Evolutionary conservation across 2,329 filamentous ascomycete genomes (phyloP), one percentile per base, ranked within the genome.

Genomic region (Dactylonectria estremocensis): DNA sequence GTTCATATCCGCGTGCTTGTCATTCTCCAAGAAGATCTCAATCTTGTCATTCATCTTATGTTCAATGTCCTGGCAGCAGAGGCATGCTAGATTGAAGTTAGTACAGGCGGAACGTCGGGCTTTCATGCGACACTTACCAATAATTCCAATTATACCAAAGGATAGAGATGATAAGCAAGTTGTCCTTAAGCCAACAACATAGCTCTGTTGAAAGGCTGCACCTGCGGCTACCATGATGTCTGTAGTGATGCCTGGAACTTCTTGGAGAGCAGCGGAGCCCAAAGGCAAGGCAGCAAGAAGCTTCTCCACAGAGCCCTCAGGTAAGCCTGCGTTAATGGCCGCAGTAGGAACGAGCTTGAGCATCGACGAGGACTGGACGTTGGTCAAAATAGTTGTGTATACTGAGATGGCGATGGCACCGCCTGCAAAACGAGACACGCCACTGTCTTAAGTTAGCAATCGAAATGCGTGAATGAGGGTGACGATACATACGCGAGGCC

Each of bases 371-470:
- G 68, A 69, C 20, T 80, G 74, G 2, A 75, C 77, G 58, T 83
- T 84, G 58, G 77, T 81, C 37, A 82, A 74, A 58, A 85, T 81
- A 5, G 83, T 82, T 13, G 78, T 78, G 70, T 84, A 85, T 28
- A 83, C 77, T 1, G 80, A 77, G 28, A 77, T 80, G 60, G 82
- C 82, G 56, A 85, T 78, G 10, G 81, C 77, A 24, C 83, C 83
- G 50, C 81, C 82, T 4, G 82, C 81, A 67, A 82, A 86, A 5
- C 83, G 78, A 28, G 81, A 80, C 5, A 83, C 80, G 22, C 83
- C 83, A 5, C 72, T 74, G 7, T 46, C 50, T 24, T 13, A 45
- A 9, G 43, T 61, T 10, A 67, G 55, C 13, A n/a, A 16, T 16
- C 62, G 48, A 72, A 80, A 78, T 11, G 84, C 14, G 84, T 18